Base-by-base conservation (phyloP, 306 rosid species). In the Inga laurina region DNA sequence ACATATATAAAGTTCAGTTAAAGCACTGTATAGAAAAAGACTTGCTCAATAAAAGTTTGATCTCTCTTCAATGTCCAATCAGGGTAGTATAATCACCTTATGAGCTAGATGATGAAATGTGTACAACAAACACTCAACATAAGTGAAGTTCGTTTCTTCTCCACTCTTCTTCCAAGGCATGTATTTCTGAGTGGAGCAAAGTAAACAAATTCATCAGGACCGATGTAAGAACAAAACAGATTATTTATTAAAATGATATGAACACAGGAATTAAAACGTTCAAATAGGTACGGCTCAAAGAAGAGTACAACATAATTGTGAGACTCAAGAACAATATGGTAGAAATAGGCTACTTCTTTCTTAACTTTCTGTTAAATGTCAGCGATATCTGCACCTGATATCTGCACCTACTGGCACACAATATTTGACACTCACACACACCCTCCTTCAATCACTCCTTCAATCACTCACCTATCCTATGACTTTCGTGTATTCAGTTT, bases 31-130 rank as follows among this genome's bases (percentile, higher is more conserved):
- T 24, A 72, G 10, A 11, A 39, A 34, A 34, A 72, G 15, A 77
- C 74, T 19, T 81, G 54, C 49, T 35, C 48, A 76, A 27, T 39
- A 82, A 43, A 48, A 82, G 72, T 48, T 54, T 45, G 72, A 65
- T 65, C 59, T 75, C 78, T 68, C 62, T 43, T 54, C 7, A 61
- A 65, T 59, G 56, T 49, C 32, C 19, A 67, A 78, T 75, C 41
- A 74, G 37, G 76, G 77, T 66, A 84, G 85, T 34, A 57, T 57
- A 79, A 39, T 68, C 59, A 96, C 99, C 97, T 97, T 97, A 80
- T 97, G 95, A 84, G 99, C 95, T 88, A 97, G 89, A 85, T 97
- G 98, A 86, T 94, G 99, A 89, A 97, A 97, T 34, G 98, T 91
- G 85, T 92, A 97, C 87, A 97, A 66, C 88, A 97, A 86, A 90